Percentiles rank a stretch among this genome's conserved stretches.
phyloP scores from a whole-genome alignment of 768 basidiomycete genomes.

The Rhodotorula paludigena region DNA sequence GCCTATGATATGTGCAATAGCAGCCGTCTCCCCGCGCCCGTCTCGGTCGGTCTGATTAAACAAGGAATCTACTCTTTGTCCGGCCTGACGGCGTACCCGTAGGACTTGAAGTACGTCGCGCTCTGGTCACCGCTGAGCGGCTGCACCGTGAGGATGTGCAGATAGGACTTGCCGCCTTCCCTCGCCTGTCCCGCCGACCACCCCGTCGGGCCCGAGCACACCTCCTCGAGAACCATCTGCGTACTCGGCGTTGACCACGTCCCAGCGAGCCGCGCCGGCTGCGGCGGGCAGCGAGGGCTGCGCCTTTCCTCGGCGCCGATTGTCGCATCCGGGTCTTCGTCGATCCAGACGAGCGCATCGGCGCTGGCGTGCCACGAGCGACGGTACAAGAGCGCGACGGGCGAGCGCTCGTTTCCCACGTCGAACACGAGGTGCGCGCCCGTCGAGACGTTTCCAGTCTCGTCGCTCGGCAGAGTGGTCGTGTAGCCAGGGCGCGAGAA shows the following conservation, averaged over 20 bases:
- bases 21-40: too few relatives aligned
- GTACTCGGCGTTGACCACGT: background rate
- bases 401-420: background rate
- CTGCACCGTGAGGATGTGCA: background rate
- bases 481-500: background rate
- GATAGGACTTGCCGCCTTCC: background rate
- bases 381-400: background rate
- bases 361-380: background rate
- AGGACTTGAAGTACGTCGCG: background rate
- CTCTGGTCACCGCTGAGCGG: background rate
- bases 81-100: constrained; percentile 9
- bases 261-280: background rate
- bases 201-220: background rate
- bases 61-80: too few relatives aligned
- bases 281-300: background rate
- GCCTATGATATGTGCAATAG: too few relatives aligned
- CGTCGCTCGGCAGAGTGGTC: too few relatives aligned
- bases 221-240: constrained; percentile 2
- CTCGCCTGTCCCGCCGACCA: background rate
- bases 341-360: constrained; percentile 1
- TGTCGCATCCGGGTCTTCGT: background rate
- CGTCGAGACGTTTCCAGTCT: too few relatives aligned
- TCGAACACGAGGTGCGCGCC: background rate
- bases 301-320: background rate
- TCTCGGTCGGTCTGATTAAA: too few relatives aligned